Conservation (phyloP, 176 grass and related monocot species). For the bread wheat (Triticum aestivum) region DNA sequence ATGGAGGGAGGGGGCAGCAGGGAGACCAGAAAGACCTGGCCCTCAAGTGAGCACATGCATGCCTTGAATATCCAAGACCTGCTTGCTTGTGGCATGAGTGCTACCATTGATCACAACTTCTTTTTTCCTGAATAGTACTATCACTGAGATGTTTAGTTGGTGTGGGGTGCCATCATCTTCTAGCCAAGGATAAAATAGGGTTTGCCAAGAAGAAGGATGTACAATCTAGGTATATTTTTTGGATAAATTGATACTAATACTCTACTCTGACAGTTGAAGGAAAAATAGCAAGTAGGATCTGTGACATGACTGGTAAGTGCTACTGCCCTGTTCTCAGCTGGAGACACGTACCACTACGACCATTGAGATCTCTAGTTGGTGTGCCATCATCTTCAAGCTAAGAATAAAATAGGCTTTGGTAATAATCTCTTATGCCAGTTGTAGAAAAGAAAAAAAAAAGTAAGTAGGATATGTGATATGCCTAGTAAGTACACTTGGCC, state of each 20-base stretch:
- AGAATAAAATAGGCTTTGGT: too few species aligned
- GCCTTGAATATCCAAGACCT: not conserved
- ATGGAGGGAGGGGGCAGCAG: not conserved
- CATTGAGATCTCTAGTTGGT: not conserved
- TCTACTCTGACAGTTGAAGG: too few species aligned
- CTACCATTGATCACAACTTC: not conserved
- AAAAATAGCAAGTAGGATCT: too few species aligned
- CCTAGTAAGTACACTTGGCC: not conserved
- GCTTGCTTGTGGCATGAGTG: not conserved
- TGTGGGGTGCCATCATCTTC: conserved; percentile 9
- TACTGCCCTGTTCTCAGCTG: too few species aligned
- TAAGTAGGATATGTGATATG: not conserved
- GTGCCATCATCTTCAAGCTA: not conserved
- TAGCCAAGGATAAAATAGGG: not conserved
- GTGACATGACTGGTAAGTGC: too few species aligned
- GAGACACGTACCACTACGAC: too few species aligned
- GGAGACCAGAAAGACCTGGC: not conserved
- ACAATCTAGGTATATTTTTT: not conserved
- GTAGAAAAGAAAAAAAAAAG: not conserved
- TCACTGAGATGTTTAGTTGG: conserved; percentile 8
- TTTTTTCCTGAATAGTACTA: not conserved
- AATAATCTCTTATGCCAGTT: not conserved
- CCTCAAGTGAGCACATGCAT: not conserved
- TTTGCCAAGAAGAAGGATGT: not conserved
- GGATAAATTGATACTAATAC: not conserved